Base-by-base conservation (phyloP, 495 filamentous ascomycete genomes). In the Extremus antarcticus region DNA sequence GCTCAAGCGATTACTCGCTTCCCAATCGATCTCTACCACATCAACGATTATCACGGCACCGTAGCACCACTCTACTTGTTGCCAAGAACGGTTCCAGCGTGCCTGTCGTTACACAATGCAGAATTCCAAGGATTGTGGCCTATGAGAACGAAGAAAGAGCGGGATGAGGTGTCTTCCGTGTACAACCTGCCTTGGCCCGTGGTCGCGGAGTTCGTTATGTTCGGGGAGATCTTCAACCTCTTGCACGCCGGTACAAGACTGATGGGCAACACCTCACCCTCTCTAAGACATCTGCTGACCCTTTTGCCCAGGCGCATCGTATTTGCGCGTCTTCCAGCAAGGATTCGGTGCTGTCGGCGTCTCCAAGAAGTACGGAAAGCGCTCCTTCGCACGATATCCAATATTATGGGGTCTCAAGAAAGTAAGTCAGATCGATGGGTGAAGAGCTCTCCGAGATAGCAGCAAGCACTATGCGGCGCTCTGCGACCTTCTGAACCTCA, bases 11-110 rank as follows among this genome's bases (percentile, higher is more conserved):
- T 85, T 47, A 74, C 64, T 45, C 71, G 76, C 25, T 80, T 78
- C 63, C 76, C 80, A 0, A 72, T 85, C 35, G 82, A 87, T 59
- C 63, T 87, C 19, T 87, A 87, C 62, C 85, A 88, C 64, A 82
- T 87, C 62, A 88, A 88, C 66, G 85, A 88, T 65, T 88, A 87
- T 63, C 85, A 88, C 56, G 85, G 85, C 32, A 80, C 83, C n/a
- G 66, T 82, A 4, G 85, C 85, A 25, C 83, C 83, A 10, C 70
- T 87, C 10, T 82, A 88, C 56, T 72, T 86, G n/a, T 72, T 87
- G 7, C 84, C 84, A 15, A 67, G 75, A 35, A 82, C 75, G 1
- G 76, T 82, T 41, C 80, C 80, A 0, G 75, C 73, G 57, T 80
- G 77, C 55, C 64, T 82, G 13, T 73, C 71, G 24, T 72, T 79